A percentile compares a stretch with the other conserved stretches of the same genome.
Conservation (phyloP, 2,329 filamentous ascomycete species). For the Endoconidiophora polonica region DNA sequence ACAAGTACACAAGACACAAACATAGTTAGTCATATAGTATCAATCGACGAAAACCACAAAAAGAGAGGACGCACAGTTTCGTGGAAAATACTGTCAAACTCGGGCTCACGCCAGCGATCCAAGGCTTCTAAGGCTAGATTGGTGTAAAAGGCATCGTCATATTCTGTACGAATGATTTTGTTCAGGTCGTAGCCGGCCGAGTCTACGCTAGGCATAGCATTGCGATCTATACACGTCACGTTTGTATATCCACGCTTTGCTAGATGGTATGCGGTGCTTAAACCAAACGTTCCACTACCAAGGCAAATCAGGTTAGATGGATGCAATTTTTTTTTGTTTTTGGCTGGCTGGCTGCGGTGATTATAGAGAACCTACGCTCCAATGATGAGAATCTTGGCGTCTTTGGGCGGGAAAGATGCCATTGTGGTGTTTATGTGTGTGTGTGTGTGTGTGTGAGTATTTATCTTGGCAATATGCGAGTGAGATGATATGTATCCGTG, state of each 20-base stretch:
- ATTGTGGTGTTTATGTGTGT: background rate
- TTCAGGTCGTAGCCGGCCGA: constrained; percentile 20
- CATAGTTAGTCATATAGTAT: no score
- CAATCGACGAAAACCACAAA: background rate
- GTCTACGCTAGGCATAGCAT: constrained; percentile 11
- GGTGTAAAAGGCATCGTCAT: constrained; percentile 19
- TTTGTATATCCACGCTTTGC: constrained; percentile 15
- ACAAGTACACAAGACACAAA: background rate
- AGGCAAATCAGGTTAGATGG: background rate
- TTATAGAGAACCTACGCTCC: constrained; percentile 11
- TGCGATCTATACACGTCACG: constrained; percentile 13
- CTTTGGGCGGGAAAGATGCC: background rate
- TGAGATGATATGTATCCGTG: no score
- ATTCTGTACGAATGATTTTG: constrained; percentile 24
- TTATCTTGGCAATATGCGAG: no score
- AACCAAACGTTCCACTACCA: constrained; percentile 19
- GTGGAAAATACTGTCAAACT: constrained; percentile 13
- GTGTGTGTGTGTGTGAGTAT: no score
- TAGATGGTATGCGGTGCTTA: constrained; percentile 21
- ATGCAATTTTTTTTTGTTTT: no score
- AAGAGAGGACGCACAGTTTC: constrained; percentile 10
- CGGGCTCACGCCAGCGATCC: constrained; percentile 10
- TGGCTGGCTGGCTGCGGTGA: background rate
- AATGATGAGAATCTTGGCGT: constrained; percentile 13
- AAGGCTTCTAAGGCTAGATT: constrained; percentile 17